These are phyloP conservation scores for Leccinum incarnatum DNA, from an alignment of 768 basidiomycete genomes.

Conservation along the genomic window DNA sequence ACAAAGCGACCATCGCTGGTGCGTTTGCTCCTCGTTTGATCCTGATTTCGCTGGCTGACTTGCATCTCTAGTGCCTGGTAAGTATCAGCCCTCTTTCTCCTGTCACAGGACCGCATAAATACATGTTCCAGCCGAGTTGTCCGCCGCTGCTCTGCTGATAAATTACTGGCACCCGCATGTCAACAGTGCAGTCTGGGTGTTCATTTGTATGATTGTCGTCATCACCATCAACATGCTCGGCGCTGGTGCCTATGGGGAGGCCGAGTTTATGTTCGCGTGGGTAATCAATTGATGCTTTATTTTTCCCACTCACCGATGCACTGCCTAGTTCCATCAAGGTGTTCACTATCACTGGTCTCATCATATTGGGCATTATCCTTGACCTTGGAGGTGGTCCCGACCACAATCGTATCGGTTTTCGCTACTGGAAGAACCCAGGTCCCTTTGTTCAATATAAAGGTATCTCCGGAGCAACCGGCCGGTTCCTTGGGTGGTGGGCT, in stretches of 20 bases:
- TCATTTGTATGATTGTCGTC: background rate
- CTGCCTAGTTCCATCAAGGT: background rate
- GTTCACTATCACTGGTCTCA: background rate
- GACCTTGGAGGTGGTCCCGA: background rate
- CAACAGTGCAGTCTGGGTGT: background rate
- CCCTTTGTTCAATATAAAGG: background rate
- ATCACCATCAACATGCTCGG: background rate
- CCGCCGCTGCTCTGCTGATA: background rate
- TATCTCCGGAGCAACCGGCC: background rate
- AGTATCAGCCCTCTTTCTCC: background rate
- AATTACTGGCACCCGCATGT: background rate
- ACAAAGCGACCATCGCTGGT: slow-evolving; percentile 28
- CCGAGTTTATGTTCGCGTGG: background rate
- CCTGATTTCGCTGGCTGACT: background rate
- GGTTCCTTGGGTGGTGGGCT: background rate
- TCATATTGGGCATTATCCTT: background rate
- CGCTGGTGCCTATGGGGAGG: background rate
- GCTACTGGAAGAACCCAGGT: background rate
- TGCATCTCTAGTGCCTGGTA: background rate
- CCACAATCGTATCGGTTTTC: background rate
- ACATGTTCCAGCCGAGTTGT: background rate
- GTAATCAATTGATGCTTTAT: background rate
- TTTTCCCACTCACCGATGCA: background rate
- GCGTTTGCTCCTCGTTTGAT: background rate
- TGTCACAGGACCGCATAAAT: background rate